A percentile compares a stretch with the other conserved stretches of the same genome.
Evolutionary conservation across 768 basidiomycete species (phyloP).

Genomic region (Lactifluus piperatus): DNA sequence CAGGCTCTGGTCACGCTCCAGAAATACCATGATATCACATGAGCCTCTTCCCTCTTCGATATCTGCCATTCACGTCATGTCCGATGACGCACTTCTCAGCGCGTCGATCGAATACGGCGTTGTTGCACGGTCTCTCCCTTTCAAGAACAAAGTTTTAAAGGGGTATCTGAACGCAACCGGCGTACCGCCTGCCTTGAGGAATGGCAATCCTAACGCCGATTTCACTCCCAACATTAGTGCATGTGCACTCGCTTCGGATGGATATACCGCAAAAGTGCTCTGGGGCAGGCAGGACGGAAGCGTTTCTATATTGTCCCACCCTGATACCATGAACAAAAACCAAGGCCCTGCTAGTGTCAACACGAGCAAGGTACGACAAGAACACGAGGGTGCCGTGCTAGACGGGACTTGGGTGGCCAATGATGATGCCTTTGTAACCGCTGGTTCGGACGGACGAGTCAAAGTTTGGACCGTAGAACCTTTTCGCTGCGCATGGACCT

Average conservation of each 20-base stretch:
- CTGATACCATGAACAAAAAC: slow-evolving; percentile 47
- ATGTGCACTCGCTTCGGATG: slow-evolving; percentile 50
- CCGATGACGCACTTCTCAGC: slow-evolving; percentile 45
- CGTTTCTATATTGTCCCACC: slow-evolving; percentile 50
- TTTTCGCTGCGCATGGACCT: slow-evolving; percentile 57
- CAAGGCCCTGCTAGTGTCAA: slow-evolving; percentile 38
- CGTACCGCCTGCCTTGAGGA: slow-evolving; percentile 46
- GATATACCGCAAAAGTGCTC: slow-evolving; percentile 54
- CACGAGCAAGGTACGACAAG: slow-evolving; percentile 44
- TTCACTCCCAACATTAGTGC: slow-evolving; percentile 59
- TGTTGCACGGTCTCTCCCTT: slow-evolving; percentile 62
- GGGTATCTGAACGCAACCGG: slow-evolving; percentile 64
- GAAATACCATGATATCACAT: slow-evolving; percentile 51
- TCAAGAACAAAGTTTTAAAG: slow-evolving; percentile 58
- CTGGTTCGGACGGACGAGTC: slow-evolving; percentile 52
- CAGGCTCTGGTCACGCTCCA: slow-evolving; percentile 67
- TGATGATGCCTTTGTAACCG: slow-evolving; percentile 38
- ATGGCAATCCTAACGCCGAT: slow-evolving; percentile 69
- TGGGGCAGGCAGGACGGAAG: slow-evolving; percentile 73
- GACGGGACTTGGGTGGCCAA: slow-evolving; percentile 45
- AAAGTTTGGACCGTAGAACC: slow-evolving; percentile 65
- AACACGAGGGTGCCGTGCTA: slow-evolving; percentile 53
- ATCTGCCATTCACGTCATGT: slow-evolving; percentile 51
- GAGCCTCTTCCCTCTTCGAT: slow-evolving; percentile 52
- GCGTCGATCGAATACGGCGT: slow-evolving; percentile 61